Conservation (phyloP, 2,329 filamentous ascomycete genomes). For the Chrysoporthe deuterocubensis region DNA sequence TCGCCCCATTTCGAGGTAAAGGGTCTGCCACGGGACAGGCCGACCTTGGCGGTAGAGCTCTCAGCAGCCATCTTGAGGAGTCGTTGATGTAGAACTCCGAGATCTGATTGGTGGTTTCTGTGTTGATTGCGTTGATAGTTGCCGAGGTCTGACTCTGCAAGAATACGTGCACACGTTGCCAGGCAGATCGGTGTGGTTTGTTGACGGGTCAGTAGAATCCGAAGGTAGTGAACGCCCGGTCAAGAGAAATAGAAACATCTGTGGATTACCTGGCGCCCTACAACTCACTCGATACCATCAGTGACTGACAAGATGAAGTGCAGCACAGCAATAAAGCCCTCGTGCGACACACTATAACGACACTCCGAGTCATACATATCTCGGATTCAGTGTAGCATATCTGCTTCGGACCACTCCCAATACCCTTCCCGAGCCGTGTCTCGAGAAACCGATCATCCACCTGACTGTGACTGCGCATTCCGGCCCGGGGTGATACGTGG, state of each 20-base stretch:
- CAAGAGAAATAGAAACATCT: no score
- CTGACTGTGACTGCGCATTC: not conserved
- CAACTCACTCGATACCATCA: not conserved
- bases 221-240: not conserved
- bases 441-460: not conserved
- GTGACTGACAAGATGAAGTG: not conserved
- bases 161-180: not conserved
- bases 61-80: not conserved
- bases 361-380: not conserved
- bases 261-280: not conserved
- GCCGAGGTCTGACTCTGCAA: not conserved
- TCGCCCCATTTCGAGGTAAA: constrained; percentile 33
- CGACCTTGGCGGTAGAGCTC: not conserved
- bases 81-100: not conserved
- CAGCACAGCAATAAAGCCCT: not conserved
- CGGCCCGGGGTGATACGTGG: not conserved
- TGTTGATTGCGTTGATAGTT: not conserved
- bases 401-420: not conserved
- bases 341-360: not conserved
- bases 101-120: not conserved
- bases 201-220: not conserved
- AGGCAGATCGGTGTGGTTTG: not conserved
- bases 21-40: not conserved
- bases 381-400: not conserved
- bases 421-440: not conserved